Evolutionary conservation across 2,329 filamentous ascomycete species (phyloP).

Genomic region (Nigrospora sphaerica): DNA sequence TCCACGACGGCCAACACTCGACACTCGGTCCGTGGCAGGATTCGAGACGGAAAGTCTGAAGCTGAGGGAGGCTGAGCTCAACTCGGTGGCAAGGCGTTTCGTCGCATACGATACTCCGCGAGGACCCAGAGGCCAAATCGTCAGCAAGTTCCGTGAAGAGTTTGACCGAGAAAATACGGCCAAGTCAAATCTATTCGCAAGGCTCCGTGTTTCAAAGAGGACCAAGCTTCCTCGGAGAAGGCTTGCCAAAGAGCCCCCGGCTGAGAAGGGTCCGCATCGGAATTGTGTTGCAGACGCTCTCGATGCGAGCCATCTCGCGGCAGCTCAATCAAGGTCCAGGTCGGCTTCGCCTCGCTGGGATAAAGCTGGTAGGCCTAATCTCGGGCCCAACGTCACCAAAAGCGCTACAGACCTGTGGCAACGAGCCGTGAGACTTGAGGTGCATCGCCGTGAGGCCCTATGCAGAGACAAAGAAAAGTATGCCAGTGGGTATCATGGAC

Average conservation of each 20-base stretch:
- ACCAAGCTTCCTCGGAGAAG: slow-evolving; percentile 18
- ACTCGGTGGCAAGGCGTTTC: slow-evolving; percentile 33
- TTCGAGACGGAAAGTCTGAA: slow-evolving; percentile 31
- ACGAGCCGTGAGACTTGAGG: slow-evolving; percentile 5
- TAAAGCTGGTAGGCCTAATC: neutral
- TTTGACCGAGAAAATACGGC: slow-evolving; percentile 18
- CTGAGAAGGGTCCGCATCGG: slow-evolving; percentile 1
- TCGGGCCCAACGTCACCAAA: slow-evolving; percentile 3
- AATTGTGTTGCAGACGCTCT: slow-evolving; percentile 3
- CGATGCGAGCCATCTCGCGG: neutral
- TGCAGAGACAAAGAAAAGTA: neutral
- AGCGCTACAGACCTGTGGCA: slow-evolving; percentile 7
- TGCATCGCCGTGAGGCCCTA: slow-evolving; percentile 1
- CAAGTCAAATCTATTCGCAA: slow-evolving; percentile 25
- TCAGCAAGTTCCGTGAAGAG: slow-evolving; percentile 34
- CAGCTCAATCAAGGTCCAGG: neutral
- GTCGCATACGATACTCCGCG: slow-evolving; percentile 22
- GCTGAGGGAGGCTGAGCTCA: slow-evolving; percentile 29
- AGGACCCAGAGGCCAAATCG: slow-evolving; percentile 18
- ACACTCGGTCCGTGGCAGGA: slow-evolving; percentile 11
- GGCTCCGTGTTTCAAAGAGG: slow-evolving; percentile 23
- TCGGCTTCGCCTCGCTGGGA: no score
- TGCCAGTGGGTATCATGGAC: no score
- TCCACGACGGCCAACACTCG: slow-evolving; percentile 6
- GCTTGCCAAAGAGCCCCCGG: slow-evolving; percentile 10